Base-by-base conservation (phyloP, 176 grass and related monocot genomes). In the Elaeis guineensis region DNA sequence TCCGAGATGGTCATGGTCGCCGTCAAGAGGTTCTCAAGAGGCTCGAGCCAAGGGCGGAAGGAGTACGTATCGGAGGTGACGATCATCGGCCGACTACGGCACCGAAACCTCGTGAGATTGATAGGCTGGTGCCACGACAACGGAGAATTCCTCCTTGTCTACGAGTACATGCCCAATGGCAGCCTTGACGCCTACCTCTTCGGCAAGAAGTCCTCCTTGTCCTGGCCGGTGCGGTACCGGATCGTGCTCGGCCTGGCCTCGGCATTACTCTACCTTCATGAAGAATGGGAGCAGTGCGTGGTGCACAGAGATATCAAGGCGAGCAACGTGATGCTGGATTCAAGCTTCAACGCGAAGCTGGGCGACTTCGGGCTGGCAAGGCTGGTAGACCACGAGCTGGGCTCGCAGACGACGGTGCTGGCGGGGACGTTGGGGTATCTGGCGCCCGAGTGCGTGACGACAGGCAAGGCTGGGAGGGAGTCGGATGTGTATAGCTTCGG, bases 151-250 rank as follows among this genome's bases (percentile, higher is more conserved):
- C 25, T 65, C 49, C 63, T 65, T 7, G 63, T 65, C 6, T 65
- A 65, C 6, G 63, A 65, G 63, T 65, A 51, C 21, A 65, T 65
- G 63, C 63, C 63, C 63, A 65, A 52, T 12, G 63, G 63, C 4
- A 65, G 63, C 32, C 63, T 65, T 21, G 63, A 65, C 20, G 17
- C 16, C 15, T 65, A 65, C 21, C 5, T 65, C 48, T 26, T 51
- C 21, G 23, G 63, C 16, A 52, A 51, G 21, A 52, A 19, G 49
- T 25, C 17, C 49, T n/a, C 9, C 12, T 17, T 65, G 6, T 8
- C 25, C 5, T 65, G 63, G 63, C 21, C 17, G 49, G 63, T 18
- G 63, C 21, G 63, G 49, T 8, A 18, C 63, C 52, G 24, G 22
- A 52, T 65, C 16, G 49, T 39, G 21, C 21, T 65, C 20, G 63